Base-by-base conservation (phyloP, 176 grass and related monocot genomes). In the Triticum dicoccoides region DNA sequence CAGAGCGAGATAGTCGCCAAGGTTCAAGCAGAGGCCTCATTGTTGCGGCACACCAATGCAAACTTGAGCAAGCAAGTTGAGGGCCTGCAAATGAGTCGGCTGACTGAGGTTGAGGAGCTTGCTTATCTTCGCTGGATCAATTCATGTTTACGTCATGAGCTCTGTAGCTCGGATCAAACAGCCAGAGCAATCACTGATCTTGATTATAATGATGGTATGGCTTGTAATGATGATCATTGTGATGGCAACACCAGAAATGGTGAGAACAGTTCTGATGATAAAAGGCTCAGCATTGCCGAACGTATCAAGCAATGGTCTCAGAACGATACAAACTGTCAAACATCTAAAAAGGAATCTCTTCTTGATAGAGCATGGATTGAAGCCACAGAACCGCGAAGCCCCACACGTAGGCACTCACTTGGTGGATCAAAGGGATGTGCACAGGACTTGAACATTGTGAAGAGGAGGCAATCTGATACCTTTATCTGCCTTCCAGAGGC, bases 71-170 rank as follows among this genome's bases (percentile, higher is more conserved):
- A 94, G 87, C 97, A 99, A 96, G 94, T 99, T 77, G 97, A 99
- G 85, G 94, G 94, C 75, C 86, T 99, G 71, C 94, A 99, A 83
- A 96, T 96, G 90, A 99, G 90, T 80, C 80, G 94, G 23, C 83
- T 99, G 68, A 99, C 94, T 15, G 97, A 99, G 82, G 97, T 99
- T 83, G 97, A 99, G 82, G 97, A 99, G 82, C 97, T 99, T 85
- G 97, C 97, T 76, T 99, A 99, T 80, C 97, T 99, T 80, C 85
- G 97, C 2, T 99, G 97, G 97, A 94, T 99, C 76, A 99, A 99
- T 87, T 99, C 97, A 24, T 99, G 97, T 73, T 87, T 96, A 80
- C 90, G 97, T 18, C 97, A 93, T 76, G 94, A 99, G 73, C 94
- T 99, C 24, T 86, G 88, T 87, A 94, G 90, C 71, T 92, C 94